phyloP scores from a whole-genome alignment of 2,329 filamentous ascomycete genomes.

The Fusarium denticulatum region DNA sequence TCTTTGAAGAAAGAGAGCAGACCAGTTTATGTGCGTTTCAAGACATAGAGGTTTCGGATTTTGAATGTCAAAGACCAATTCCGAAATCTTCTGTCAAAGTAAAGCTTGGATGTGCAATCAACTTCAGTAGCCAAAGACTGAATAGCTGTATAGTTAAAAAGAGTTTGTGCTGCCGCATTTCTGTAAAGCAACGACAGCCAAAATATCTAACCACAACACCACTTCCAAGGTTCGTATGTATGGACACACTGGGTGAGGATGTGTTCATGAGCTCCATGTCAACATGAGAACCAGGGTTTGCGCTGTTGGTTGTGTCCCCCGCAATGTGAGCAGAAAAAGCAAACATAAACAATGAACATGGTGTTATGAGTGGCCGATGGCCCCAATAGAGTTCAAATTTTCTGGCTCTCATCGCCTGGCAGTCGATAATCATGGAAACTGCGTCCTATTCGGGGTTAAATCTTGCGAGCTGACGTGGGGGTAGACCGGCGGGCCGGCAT shows the following conservation, averaged over 20 bases:
- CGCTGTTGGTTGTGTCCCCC: conserved; percentile 17
- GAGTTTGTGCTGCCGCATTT: background rate
- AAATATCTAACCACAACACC: conserved; percentile 2
- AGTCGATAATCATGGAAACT: conserved; percentile 20
- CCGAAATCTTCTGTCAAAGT: background rate
- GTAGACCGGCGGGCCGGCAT: conserved; percentile 9
- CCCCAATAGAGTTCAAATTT: background rate
- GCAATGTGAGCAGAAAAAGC: conserved; percentile 31
- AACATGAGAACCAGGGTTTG: conserved; percentile 25
- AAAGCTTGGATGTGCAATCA: background rate
- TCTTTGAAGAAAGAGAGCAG: background rate
- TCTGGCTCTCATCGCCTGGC: background rate
- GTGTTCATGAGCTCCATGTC: conserved; percentile 1
- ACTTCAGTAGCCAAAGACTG: background rate
- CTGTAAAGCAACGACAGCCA: background rate
- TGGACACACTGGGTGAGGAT: background rate
- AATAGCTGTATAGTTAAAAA: background rate
- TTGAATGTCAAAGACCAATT: background rate
- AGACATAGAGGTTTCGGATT: background rate
- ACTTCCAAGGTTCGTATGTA: conserved; percentile 12
- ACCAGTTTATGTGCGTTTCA: background rate
- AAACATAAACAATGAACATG: conserved; percentile 13
- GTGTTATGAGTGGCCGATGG: conserved; percentile 8
- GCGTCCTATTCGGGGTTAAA: conserved; percentile 10
- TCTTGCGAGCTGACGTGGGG: conserved; percentile 31